Base-by-base conservation (phyloP, 148 eudicot species). In the Pharnaceum exiguum region DNA sequence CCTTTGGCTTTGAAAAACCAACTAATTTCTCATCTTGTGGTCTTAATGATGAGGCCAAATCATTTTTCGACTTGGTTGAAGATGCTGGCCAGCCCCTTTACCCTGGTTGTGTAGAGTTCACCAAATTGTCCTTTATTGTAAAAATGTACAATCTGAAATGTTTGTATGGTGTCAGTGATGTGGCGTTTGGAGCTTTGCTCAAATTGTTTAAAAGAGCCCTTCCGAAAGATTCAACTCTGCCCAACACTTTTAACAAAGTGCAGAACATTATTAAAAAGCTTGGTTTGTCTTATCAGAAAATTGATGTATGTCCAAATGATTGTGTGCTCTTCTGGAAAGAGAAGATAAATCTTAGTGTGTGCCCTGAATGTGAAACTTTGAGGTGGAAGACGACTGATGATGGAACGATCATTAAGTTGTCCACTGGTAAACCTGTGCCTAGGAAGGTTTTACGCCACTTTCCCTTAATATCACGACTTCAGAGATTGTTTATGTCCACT, bases 401-500 rank as follows among this genome's bases (percentile, higher is more conserved):
- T 29, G 50, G 50, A 6, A 57, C 36, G 5, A 24, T 47, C 12
- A 25, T 47, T 5, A 1, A 47, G 5, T 13, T 47, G 11, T 10
- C 38, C 18, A 36, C 5, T 19, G 17, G 33, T 8, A 22, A 35
- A n/a, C 18, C 7, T 5, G 15, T 46, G 2, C 65, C 32, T 7
- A 4, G 5, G 11, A 63, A 63, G 42, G 37, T 52, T 10, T 40
- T 52, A 2, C 26, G 42, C 12, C 37, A 63, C 10, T 63, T 63
- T 43, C 42, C 59, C 13, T 19, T 51, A 6, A 53, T 51, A 16
- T 49, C 58, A 19, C 53, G 59, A 32, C 50, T 54, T 9, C 23
- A 64, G 45, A 53, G 60, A 25, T 15, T 64, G 3, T 64, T 7
- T 52, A 51, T 43, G 50, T 63, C 57, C 10, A 19, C 39, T 3